phyloP scores from a whole-genome alignment of 257 asterid genomes.

The Linaria vulgaris region DNA sequence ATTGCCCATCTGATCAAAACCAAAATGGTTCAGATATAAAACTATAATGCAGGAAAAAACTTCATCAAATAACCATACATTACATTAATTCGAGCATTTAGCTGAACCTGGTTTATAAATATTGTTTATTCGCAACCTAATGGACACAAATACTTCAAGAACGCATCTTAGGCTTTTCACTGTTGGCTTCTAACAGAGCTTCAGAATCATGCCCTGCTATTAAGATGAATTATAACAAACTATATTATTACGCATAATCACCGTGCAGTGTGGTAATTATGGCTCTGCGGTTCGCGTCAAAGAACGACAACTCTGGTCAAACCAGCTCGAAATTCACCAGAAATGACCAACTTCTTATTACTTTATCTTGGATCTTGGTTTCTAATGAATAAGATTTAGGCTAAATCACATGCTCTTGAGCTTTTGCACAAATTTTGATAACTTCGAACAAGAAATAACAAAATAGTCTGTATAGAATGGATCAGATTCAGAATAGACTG shows the following conservation, averaged over 20 bases:
- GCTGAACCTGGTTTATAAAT: background rate
- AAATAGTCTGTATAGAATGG: no score
- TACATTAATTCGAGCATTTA: background rate
- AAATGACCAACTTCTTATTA: no score
- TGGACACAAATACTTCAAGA: no score
- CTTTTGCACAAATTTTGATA: no score
- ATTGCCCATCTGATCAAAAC: conserved; percentile 94
- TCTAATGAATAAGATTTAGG: no score
- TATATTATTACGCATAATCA: background rate
- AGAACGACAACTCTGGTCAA: conserved; percentile 11
- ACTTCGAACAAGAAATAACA: no score
- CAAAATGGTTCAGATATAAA: conserved; percentile 17
- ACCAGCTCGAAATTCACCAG: background rate
- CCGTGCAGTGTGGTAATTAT: background rate
- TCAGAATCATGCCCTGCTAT: no score
- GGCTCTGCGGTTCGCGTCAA: background rate
- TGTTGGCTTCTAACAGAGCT: no score
- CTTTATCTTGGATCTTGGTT: no score
- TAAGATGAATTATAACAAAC: no score
- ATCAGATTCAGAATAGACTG: background rate
- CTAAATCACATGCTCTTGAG: no score
- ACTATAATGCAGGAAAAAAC: background rate
- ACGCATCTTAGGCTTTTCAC: no score
- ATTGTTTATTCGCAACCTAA: background rate
- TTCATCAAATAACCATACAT: background rate